Conservation (phyloP, 1,284 basidiomycete species). For the Lentinula novae-zelandiae region DNA sequence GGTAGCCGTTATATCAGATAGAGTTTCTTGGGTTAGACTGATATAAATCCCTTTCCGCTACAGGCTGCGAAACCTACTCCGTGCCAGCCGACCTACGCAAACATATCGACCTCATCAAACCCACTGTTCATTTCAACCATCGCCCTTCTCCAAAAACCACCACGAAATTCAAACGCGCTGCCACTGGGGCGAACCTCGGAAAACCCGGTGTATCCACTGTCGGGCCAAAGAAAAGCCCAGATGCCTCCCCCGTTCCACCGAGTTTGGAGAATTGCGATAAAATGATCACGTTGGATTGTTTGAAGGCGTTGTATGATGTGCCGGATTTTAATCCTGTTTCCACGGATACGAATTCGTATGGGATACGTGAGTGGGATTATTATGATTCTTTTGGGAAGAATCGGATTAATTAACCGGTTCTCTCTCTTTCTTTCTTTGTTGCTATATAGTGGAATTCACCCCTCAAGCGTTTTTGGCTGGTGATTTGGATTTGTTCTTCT, state of each 20-base stretch:
- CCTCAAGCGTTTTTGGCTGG: constrained; percentile 28
- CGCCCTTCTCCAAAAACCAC: constrained; percentile 15
- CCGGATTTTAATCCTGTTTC: constrained; percentile 33
- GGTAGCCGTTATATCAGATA: neutral
- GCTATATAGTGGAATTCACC: constrained; percentile 24
- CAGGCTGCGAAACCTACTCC: constrained; percentile 44
- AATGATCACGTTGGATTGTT: constrained; percentile 41
- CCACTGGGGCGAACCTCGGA: constrained; percentile 23
- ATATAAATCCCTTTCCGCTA: neutral
- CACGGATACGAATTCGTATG: constrained; percentile 36
- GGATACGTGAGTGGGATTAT: constrained; percentile 34
- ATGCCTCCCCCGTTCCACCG: constrained; percentile 19
- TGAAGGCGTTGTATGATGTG: constrained; percentile 44
- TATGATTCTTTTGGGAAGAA: neutral
- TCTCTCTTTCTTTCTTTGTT: too few relatives aligned
- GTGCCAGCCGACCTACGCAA: constrained; percentile 35
- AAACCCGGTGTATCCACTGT: constrained; percentile 23
- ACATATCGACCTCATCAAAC: constrained; percentile 45
- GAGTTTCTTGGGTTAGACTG: too few relatives aligned
- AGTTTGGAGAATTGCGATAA: constrained; percentile 36
- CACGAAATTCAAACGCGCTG: constrained; percentile 10
- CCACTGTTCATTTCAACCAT: constrained; percentile 40
- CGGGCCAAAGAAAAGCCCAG: constrained; percentile 34
- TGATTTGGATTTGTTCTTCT: constrained; percentile 31
- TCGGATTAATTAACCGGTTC: too few relatives aligned